Evolutionary conservation across 257 asterid species (phyloP), one percentile per base, ranked within the genome.

Genomic region (Ilex aquifolium): DNA sequence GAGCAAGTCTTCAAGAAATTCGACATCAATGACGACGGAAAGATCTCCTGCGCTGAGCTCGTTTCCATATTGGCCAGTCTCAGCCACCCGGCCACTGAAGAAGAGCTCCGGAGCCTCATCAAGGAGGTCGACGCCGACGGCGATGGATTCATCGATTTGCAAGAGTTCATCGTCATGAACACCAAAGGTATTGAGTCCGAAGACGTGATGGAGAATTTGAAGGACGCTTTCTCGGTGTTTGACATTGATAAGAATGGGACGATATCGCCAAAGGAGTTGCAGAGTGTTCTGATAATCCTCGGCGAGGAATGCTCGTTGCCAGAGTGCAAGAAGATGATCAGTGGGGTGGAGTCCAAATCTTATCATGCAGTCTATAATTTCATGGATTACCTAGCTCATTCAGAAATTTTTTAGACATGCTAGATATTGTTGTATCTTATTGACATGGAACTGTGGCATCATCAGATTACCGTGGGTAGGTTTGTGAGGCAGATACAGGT

Each of bases 141-240:
- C 32, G 76, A 75, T 66, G 80, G 80, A 2, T 75, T 40, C 70
- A 49, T 77, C 49, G 76, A 72, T 10, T 10, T 69, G 54, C 42
- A 44, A 0, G 82, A 72, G 68, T 72, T 76, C 78, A 72, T 50
- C 15, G 56, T 6, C 14, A 4, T 50, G n/a, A 50, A 50, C 56
- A 50, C 56, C 56, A 50, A 50, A 14, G 3, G 2, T n/a, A 14
- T 50, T 5, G 56, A 50, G 6, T 50, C 56, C n/a, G 56, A 50
- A 1, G 56, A 50, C 2, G 56, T 50, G 56, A 50, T 50, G 56
- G 16, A 10, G 56, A 50, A 14, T 14, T 14, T 50, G 13, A 50
- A 14, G 16, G 56, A 50, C 16, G 56, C 56, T 6, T 50, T 50
- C 56, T 50, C 56, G 16, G 56, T 50, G 16, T 50, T 50, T 14